Conservation (phyloP, 257 asterid species). For the Thymus quinquecostatus region DNA sequence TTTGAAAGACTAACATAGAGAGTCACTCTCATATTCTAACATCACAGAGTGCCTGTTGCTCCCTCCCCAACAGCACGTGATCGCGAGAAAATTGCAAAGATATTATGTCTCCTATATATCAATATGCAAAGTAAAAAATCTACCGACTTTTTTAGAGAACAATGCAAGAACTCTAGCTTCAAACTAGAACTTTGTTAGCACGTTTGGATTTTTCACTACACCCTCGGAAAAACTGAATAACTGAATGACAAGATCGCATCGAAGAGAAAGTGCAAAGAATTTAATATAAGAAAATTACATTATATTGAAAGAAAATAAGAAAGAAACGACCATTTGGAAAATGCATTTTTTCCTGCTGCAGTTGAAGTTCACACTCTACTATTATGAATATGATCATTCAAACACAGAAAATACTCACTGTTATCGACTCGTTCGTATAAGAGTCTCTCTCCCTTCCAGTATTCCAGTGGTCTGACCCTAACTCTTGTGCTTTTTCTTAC, state of each 20-base stretch:
- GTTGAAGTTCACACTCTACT: conserved; percentile 9
- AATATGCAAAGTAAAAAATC: not conserved
- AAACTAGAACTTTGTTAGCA: not conserved
- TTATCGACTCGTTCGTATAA: conserved; percentile 64
- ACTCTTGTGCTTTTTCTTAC: conserved; percentile 89
- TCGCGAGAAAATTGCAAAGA: not conserved
- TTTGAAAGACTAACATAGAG: not conserved
- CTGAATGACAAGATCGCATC: not conserved
- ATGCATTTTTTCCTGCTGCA: not conserved
- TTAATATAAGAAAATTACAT: not conserved
- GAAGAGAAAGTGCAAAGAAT: not conserved
- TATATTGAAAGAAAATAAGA: not conserved
- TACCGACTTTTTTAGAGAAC: not conserved
- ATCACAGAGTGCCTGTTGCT: not conserved
- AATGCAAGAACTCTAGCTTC: not conserved
- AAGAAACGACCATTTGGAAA: not conserved
- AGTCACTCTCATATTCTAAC: not conserved
- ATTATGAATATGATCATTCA: conserved; percentile 11
- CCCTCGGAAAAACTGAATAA: not conserved
- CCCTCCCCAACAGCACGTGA: not conserved
- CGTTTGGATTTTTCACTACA: not conserved
- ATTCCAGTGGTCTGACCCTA: conserved; percentile 81
- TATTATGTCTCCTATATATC: not conserved
- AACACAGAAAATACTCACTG: conserved; percentile 54
- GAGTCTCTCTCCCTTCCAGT: conserved; percentile 90